phyloP scores from a whole-genome alignment of 1,284 basidiomycete species.

The Austropuccinia psidii region DNA sequence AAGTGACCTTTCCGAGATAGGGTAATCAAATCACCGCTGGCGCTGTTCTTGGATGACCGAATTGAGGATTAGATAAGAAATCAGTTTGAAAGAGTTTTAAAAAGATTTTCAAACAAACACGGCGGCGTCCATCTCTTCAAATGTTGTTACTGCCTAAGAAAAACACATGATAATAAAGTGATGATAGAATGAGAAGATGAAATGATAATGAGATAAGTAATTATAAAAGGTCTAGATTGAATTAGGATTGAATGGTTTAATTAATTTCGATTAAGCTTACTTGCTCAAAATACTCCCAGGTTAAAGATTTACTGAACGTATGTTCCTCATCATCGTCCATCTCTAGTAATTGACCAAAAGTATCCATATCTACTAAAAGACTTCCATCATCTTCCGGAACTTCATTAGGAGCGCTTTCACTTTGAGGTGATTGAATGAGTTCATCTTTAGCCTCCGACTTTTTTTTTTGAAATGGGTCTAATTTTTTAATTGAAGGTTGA shows the following conservation, averaged over 20 bases:
- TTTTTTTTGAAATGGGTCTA: too few species aligned
- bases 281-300: slow-evolving; percentile 64
- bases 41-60: background rate
- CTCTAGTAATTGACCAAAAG: slow-evolving; percentile 75
- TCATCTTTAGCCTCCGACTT: too few species aligned
- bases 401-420: slow-evolving; percentile 39
- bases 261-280: slow-evolving; percentile 21
- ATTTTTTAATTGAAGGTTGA: too few species aligned
- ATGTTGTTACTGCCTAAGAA: slow-evolving; percentile 63
- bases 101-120: slow-evolving; percentile 55
- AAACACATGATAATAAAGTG: background rate
- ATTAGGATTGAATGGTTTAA: background rate
- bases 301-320: slow-evolving; percentile 71
- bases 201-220: background rate
- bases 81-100: slow-evolving; percentile 4
- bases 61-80: background rate
- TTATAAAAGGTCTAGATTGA: background rate
- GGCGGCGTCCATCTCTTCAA: slow-evolving; percentile 66
- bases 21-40: slow-evolving; percentile 53
- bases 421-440: too few species aligned
- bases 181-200: background rate
- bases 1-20: slow-evolving; percentile 78
- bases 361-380: slow-evolving; percentile 68
- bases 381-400: slow-evolving; percentile 61
- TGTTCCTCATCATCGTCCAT: slow-evolving; percentile 72